Evolutionary conservation across 768 basidiomycete species (phyloP), one percentile per base, ranked within the genome.

Genomic region (Coprinopsis marcescibilis): DNA sequence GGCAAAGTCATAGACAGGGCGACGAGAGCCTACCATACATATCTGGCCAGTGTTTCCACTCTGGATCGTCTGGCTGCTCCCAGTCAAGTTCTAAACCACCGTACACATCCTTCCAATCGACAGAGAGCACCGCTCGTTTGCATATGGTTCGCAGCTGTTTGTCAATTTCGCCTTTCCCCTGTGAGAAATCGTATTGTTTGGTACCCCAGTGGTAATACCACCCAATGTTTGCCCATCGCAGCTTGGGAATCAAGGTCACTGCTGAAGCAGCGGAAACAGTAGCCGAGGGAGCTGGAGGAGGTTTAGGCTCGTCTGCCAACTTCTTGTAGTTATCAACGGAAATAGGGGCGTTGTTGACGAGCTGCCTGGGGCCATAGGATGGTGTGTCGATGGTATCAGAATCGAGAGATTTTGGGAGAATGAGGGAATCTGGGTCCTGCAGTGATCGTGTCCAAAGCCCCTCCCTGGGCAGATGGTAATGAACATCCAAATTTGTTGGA

Each of bases 201-300:
- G 81, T 88, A 2, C 89, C 88, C 95, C 95, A 97, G 68, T 98
- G 91, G 64, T 99, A 99, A 43, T 78, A 89, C 81, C 88, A 89
- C 8, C 95, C 95, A 40, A 99, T 85, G 57, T 95, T 98, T 1
- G 91, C 86, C 95, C 95, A 99, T 39, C 95, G 77, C 39, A 99
- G 62, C 60, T 89, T 93, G 4, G 70, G 71, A 13, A 94, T 55
- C 12, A 97, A 75, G 21, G 75, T 65, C 1, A 77, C 77, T 1
- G 78, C 67, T 2, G 63, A 60, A 6, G 68, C 60, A 1, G 83
- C 72, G 10, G 65, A 70, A 2, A 77, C 68, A 2, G 80, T 79
- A 1, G 71, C 59, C 2, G 89, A 89, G 7, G 93, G 88, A 3
- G 76, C 66, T 2, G 77, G 73, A 3, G 78, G 76, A 3, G 70